phyloP scores from a whole-genome alignment of 768 basidiomycete species.

The Pholiota conissans region DNA sequence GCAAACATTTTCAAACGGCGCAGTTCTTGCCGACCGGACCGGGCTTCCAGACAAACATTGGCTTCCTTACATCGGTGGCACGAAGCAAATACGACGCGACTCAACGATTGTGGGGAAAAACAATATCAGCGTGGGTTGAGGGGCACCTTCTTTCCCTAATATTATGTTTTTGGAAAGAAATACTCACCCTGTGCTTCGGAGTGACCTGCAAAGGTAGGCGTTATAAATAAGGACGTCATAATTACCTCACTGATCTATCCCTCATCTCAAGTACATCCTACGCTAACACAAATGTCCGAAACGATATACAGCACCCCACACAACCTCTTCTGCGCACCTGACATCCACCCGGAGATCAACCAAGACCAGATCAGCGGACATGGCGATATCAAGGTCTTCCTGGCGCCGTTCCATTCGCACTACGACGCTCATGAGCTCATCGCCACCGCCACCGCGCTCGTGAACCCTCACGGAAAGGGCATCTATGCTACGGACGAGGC shows the following conservation, averaged over 20 bases:
- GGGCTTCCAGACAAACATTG: background rate
- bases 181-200: no score
- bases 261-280: background rate
- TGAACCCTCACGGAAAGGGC: constrained; percentile 48
- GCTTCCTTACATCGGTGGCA: background rate
- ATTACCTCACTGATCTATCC: constrained; percentile 8
- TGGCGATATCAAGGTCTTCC: constrained; percentile 26
- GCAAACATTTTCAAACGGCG: background rate
- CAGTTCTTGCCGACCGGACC: background rate
- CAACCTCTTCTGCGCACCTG: constrained; percentile 30
- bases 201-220: background rate
- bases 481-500: constrained; percentile 57
- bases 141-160: no score
- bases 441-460: constrained; percentile 41
- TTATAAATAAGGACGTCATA: constrained; percentile 4
- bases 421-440: constrained; percentile 43
- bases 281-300: constrained; percentile 8
- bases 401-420: constrained; percentile 40
- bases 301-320: constrained; percentile 23
- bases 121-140: background rate
- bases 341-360: constrained; percentile 21
- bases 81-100: background rate
- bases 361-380: constrained; percentile 14
- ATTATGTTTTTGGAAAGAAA: no score
- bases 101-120: background rate